phyloP scores from a whole-genome alignment of 495 filamentous ascomycete species.

The Lophiotrema nucula region DNA sequence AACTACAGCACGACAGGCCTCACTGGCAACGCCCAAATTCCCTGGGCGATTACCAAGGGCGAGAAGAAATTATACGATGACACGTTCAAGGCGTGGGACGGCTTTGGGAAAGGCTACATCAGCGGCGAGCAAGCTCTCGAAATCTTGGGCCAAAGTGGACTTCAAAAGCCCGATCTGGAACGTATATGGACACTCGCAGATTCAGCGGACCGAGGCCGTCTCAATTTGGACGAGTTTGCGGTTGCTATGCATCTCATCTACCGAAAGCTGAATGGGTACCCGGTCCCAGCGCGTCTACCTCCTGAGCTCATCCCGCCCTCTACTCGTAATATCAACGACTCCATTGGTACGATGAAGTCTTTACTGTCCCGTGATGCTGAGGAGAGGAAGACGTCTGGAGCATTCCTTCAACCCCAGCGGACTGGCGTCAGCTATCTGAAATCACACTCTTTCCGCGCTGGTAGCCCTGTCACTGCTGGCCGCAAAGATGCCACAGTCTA shows the following conservation, averaged over 20 bases:
- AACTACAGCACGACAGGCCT: conserved; percentile 87
- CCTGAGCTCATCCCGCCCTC: conserved; percentile 94
- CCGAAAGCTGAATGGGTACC: conserved; percentile 91
- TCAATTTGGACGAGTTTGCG: conserved; percentile 97
- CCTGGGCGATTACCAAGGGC: conserved; percentile 98
- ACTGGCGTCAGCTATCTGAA: conserved; percentile 98
- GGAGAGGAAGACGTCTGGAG: conserved; percentile 75
- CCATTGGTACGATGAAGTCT: conserved; percentile 88
- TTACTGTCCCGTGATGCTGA: conserved; percentile 89
- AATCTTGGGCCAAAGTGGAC: conserved; percentile 93
- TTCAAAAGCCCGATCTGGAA: conserved; percentile 86
- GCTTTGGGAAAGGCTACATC: conserved; percentile 88
- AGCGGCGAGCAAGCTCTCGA: conserved; percentile 93
- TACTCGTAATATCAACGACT: conserved; percentile 88
- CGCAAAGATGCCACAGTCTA: conserved; percentile 96
- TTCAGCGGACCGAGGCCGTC: conserved; percentile 83
- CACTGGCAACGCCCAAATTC: conserved; percentile 89
- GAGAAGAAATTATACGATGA: conserved; percentile 98
- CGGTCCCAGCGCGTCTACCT: conserved; percentile 85
- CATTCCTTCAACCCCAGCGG: conserved; percentile 85
- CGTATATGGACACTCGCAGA: conserved; percentile 94
- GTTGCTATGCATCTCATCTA: conserved; percentile 99
- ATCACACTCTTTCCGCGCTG: conserved; percentile 81
- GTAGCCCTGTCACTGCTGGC: conserved; percentile 44
- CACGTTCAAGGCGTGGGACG: conserved; percentile 96